A percentile compares a stretch with the other conserved stretches of the same genome.
Conservation (phyloP, 2,329 filamentous ascomycete genomes). For the Furcasterigmium sp. region DNA sequence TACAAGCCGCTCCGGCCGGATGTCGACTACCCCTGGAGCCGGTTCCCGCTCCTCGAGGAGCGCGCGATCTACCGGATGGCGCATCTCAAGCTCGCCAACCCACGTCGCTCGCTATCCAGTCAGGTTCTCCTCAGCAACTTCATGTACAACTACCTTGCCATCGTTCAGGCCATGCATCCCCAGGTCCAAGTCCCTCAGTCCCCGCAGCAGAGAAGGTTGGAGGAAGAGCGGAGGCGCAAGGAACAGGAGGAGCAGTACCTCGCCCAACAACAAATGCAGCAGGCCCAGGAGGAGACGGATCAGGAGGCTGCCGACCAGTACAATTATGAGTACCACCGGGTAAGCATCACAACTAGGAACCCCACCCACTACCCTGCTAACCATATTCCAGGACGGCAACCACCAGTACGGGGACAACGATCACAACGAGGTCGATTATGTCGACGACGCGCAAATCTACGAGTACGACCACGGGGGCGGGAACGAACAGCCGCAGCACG, state of each 20-base stretch:
- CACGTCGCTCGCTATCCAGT: conserved; percentile 82
- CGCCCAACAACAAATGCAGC: conserved; percentile 36
- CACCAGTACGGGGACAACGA: conserved; percentile 39
- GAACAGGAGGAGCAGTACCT: conserved; percentile 44
- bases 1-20: conserved; percentile 73
- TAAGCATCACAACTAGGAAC: conserved; percentile 24
- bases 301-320: conserved; percentile 43
- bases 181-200: conserved; percentile 88
- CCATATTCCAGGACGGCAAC: conserved; percentile 30
- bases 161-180: conserved; percentile 98
- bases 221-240: conserved; percentile 48
- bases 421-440: conserved; percentile 41
- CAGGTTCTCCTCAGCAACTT: conserved; percentile 98
- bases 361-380: neutral
- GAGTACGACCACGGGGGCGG: conserved; percentile 45
- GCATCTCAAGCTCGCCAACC: conserved; percentile 98
- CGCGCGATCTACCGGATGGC: conserved; percentile 97
- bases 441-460: conserved; percentile 48
- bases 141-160: conserved; percentile 98
- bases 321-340: conserved; percentile 48
- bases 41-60: conserved; percentile 93
- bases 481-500: conserved; percentile 15
- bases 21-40: conserved; percentile 92
- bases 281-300: conserved; percentile 34
- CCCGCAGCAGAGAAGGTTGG: conserved; percentile 62